Evolutionary conservation across 495 filamentous ascomycete species (phyloP).

Genomic region (Tuber borchii): DNA sequence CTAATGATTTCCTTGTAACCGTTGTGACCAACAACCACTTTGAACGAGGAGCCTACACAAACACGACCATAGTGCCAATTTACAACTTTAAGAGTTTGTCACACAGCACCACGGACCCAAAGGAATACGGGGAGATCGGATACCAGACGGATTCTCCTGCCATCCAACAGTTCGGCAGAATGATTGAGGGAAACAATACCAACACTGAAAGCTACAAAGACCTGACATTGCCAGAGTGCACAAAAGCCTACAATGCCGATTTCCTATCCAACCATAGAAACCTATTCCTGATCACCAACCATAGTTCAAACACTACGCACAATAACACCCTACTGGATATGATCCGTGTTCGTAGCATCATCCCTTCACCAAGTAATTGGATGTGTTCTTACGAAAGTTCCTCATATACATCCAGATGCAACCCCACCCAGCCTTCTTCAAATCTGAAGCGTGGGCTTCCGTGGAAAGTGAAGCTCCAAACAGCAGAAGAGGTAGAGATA

Average conservation of each 20-base stretch:
- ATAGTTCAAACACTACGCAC: no score
- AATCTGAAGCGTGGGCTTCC: no score
- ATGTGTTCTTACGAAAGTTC: slow-evolving; percentile 1
- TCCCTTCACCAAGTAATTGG: not conserved
- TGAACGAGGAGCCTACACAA: no score
- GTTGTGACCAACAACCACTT: no score
- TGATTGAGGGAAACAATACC: not conserved
- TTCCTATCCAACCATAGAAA: not conserved
- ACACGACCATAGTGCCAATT: no score
- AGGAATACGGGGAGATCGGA: no score
- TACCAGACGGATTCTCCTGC: not conserved
- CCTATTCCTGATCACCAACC: no score
- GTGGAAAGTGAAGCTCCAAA: not conserved
- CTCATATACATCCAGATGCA: not conserved
- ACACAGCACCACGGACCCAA: no score
- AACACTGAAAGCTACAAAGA: not conserved
- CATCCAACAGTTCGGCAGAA: not conserved
- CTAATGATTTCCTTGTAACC: no score
- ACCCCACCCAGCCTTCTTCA: not conserved
- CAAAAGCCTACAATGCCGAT: not conserved
- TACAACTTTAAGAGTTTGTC: no score
- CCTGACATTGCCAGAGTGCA: not conserved
- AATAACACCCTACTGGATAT: not conserved
- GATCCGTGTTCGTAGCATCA: not conserved
- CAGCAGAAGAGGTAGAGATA: no score